Conservation (phyloP, 2,329 filamentous ascomycete genomes). For the Teratosphaeria destructans region DNA sequence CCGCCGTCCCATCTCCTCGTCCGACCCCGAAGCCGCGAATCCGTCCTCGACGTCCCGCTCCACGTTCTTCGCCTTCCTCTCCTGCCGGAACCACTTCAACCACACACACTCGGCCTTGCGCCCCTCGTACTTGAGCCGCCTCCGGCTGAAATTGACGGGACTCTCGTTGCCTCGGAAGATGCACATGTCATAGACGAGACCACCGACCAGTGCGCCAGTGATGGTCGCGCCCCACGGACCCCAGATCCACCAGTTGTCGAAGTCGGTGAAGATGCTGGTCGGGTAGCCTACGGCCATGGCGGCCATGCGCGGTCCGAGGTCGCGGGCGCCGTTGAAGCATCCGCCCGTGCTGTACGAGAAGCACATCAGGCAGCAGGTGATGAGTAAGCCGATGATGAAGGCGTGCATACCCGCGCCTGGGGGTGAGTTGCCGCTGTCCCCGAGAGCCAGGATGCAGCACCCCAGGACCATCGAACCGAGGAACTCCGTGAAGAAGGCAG, state of each 20-base stretch:
- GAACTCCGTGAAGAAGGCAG: constrained; percentile 4
- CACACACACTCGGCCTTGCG: not conserved
- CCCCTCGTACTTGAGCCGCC: not conserved
- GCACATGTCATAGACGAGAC: constrained; percentile 39
- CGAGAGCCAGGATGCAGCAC: constrained; percentile 15
- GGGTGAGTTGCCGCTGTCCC: constrained; percentile 14
- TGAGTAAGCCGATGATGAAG: constrained; percentile 38
- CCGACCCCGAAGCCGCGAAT: not conserved
- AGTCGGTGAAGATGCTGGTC: constrained; percentile 18
- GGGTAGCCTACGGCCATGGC: constrained; percentile 37
- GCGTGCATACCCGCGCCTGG: constrained; percentile 43
- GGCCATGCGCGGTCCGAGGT: constrained; percentile 42
- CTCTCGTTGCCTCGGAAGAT: constrained; percentile 42
- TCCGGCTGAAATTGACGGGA: constrained; percentile 36
- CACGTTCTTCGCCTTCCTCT: not conserved
- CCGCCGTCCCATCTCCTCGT: not conserved
- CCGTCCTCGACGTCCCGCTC: not conserved
- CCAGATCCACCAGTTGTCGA: constrained; percentile 36
- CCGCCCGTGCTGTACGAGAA: constrained; percentile 32
- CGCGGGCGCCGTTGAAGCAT: constrained; percentile 40
- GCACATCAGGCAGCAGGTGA: constrained; percentile 29
- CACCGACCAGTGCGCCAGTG: constrained; percentile 34
- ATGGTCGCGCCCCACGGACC: constrained; percentile 34
- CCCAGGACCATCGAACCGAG: not conserved
- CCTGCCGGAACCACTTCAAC: not conserved